Conservation (phyloP, 2,329 filamentous ascomycete species). For the Celoporthe dispersa region DNA sequence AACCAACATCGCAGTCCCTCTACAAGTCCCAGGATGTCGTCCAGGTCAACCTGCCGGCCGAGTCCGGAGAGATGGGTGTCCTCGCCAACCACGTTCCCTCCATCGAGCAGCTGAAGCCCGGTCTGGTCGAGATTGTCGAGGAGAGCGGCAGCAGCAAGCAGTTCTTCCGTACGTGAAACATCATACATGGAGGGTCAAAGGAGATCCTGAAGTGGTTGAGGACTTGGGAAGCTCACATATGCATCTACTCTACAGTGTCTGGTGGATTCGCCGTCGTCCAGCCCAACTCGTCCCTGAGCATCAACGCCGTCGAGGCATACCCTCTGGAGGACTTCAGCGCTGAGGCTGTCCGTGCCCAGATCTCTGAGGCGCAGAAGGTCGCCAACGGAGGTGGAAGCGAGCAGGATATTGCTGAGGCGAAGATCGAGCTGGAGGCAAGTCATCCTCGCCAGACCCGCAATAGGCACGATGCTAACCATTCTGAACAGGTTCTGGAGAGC, state of each 20-base stretch:
- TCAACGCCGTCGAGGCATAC: conserved; percentile 97
- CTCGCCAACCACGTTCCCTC: conserved; percentile 98
- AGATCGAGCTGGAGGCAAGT: conserved; percentile 95
- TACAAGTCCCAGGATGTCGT: conserved; percentile 74
- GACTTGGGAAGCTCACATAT: conserved; percentile 19
- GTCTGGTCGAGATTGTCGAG: conserved; percentile 93
- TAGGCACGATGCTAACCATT: conserved; percentile 41
- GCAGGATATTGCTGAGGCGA: conserved; percentile 97
- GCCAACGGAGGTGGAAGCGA: conserved; percentile 88
- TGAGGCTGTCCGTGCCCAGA: conserved; percentile 86
- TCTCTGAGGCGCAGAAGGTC: conserved; percentile 95
- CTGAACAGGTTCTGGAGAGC: conserved; percentile 75
- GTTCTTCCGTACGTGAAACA: conserved; percentile 84
- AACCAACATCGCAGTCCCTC: conserved; percentile 60
- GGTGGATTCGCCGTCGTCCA: conserved; percentile 97
- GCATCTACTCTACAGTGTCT: conserved; percentile 67
- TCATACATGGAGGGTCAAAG: not conserved
- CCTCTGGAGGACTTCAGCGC: conserved; percentile 94
- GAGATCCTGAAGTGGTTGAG: not conserved
- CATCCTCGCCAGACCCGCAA: not conserved
- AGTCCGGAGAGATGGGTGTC: conserved; percentile 99
- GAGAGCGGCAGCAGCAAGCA: conserved; percentile 89
- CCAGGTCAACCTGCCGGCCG: conserved; percentile 98
- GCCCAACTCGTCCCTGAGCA: conserved; percentile 92
- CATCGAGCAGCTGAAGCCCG: conserved; percentile 98